Conservation (phyloP, 208 protist species). For the Naegleria gruberi region DNA sequence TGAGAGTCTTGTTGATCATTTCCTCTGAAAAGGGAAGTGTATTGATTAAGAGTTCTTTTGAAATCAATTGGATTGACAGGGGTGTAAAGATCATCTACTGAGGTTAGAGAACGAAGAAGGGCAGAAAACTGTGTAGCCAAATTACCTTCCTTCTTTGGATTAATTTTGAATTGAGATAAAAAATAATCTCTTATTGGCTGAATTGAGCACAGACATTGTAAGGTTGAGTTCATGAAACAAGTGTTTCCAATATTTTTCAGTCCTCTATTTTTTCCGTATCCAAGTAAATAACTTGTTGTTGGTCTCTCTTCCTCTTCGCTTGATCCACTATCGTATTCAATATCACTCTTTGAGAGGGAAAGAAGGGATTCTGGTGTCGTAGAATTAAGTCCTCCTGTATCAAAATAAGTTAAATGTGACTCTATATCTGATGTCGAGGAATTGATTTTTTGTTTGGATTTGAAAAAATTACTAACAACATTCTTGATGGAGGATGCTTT, state of each 20-base stretch:
- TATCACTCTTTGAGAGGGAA: too few species aligned
- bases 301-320: too few species aligned
- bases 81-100: background rate
- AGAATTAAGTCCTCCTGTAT: too few species aligned
- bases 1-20: slow-evolving; percentile 73
- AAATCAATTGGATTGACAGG: background rate
- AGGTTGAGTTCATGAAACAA: slow-evolving; percentile 79
- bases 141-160: background rate
- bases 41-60: background rate
- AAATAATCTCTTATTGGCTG: background rate
- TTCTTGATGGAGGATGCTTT: too few species aligned
- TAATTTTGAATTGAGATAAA: background rate
- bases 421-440: too few species aligned
- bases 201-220: slow-evolving; percentile 56
- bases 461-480: too few species aligned
- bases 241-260: slow-evolving; percentile 78
- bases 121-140: background rate
- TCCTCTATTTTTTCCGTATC: slow-evolving; percentile 31
- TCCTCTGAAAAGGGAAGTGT: slow-evolving; percentile 41
- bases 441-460: too few species aligned
- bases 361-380: too few species aligned
- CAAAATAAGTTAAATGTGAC: too few species aligned
- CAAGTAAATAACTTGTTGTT: background rate
- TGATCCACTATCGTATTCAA: too few species aligned
- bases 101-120: background rate